Conservation (phyloP, 352 stramenopile genomes). For the Pythium insidiosum region DNA sequence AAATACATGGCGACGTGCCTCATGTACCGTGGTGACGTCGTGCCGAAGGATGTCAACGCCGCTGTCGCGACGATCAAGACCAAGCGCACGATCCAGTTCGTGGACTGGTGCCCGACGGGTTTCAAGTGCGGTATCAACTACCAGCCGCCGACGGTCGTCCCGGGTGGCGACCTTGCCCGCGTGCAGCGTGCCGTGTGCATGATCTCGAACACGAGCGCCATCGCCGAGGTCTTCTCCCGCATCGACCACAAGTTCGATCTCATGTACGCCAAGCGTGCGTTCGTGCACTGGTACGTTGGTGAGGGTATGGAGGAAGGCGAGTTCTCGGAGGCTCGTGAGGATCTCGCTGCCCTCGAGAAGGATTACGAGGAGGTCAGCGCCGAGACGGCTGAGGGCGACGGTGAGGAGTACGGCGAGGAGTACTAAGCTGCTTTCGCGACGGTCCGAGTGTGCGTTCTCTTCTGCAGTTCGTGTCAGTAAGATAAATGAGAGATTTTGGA, state of each 20-base stretch:
- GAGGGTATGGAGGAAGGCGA: constrained; percentile 99
- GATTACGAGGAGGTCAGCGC: constrained; percentile 98
- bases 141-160: constrained; percentile 92
- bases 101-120: constrained; percentile 95
- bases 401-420: constrained; percentile 87
- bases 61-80: constrained; percentile 96
- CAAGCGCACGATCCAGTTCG: constrained; percentile 97
- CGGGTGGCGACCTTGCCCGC: constrained; percentile 91
- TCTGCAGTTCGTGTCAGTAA: too few relatives aligned
- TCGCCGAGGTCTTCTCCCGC: constrained; percentile 94
- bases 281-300: constrained; percentile 98
- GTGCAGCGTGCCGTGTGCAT: constrained; percentile 96
- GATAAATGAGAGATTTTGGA: too few relatives aligned
- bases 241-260: constrained; percentile 99
- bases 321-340: constrained; percentile 97
- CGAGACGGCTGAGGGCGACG: constrained; percentile 92
- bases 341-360: constrained; percentile 97
- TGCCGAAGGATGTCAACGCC: constrained; percentile 91
- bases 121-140: constrained; percentile 99
- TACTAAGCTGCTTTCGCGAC: constrained; percentile 36
- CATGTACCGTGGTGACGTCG: constrained; percentile 96
- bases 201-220: constrained; percentile 97
- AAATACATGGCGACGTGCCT: constrained; percentile 99
- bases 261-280: constrained; percentile 98
- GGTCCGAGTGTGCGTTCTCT: too few relatives aligned